Percentiles rank a stretch among this genome's conserved stretches.
Conservation (phyloP, 2,329 filamentous ascomycete genomes). For the Pseudonectria foliicola region DNA sequence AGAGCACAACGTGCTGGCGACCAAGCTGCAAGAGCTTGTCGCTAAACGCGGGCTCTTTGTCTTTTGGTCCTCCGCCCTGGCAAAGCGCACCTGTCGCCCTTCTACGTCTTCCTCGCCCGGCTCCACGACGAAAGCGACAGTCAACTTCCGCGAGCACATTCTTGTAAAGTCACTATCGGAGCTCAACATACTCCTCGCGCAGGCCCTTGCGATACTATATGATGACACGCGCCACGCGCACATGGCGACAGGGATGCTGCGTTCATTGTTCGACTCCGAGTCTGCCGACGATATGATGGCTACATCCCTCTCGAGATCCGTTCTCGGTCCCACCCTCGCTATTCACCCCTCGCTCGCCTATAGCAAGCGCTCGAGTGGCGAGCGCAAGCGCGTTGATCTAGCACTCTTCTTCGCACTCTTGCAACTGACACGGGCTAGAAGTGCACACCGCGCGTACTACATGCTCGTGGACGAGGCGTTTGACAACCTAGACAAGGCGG, state of each 20-base stretch:
- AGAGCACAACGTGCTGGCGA: not conserved
- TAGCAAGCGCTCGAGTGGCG: slow-evolving; percentile 13
- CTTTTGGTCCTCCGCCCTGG: slow-evolving; percentile 11
- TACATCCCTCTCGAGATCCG: slow-evolving; percentile 1
- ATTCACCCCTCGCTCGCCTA: slow-evolving; percentile 9
- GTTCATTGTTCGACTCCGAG: slow-evolving; percentile 10
- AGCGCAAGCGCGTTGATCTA: slow-evolving; percentile 14
- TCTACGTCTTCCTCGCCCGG: slow-evolving; percentile 7
- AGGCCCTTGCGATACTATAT: slow-evolving; percentile 10
- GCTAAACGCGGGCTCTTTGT: slow-evolving; percentile 12
- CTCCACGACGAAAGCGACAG: not conserved
- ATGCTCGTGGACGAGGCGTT: slow-evolving; percentile 15
- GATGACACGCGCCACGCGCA: slow-evolving; percentile 10
- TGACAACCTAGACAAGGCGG: slow-evolving; percentile 12
- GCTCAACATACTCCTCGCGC: slow-evolving; percentile 10
- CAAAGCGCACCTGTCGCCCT: slow-evolving; percentile 6
- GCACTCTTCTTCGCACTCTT: slow-evolving; percentile 17
- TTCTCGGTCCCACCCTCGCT: slow-evolving; percentile 8
- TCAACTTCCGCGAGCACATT: slow-evolving; percentile 13
- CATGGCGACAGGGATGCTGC: slow-evolving; percentile 13
- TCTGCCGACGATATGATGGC: not conserved
- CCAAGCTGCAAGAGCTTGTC: not conserved
- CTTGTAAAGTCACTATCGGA: slow-evolving; percentile 10
- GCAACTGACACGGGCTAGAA: slow-evolving; percentile 8
- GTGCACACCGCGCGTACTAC: slow-evolving; percentile 14